Percentiles rank a stretch among this genome's conserved stretches.
Conservation (phyloP, 345 rosid species). For the Populus pruinosa region DNA sequence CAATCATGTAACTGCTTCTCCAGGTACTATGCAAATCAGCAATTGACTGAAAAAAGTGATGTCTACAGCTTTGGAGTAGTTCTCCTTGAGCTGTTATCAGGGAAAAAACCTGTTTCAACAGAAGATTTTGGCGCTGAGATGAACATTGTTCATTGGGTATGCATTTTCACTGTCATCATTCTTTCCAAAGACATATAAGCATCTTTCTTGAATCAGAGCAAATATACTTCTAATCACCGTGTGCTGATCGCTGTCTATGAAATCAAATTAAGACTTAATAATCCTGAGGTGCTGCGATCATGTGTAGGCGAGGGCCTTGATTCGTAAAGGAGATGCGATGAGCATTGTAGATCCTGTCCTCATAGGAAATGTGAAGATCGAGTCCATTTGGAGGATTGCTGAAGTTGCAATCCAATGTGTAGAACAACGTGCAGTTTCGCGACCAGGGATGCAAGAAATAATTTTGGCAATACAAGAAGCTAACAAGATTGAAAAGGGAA, state of each 20-base stretch:
- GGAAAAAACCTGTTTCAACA: conserved; percentile 75
- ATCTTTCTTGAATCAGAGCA: background rate
- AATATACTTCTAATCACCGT: background rate
- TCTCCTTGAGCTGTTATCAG: conserved; percentile 87
- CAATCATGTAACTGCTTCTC: background rate
- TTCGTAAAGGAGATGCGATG: conserved; percentile 68
- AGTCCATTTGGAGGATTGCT: conserved; percentile 86
- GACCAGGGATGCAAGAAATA: conserved; percentile 92
- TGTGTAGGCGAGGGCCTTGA: conserved; percentile 77
- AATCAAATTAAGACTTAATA: background rate
- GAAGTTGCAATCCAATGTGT: conserved; percentile 89
- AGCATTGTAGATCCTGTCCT: conserved; percentile 72
- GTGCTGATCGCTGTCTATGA: background rate
- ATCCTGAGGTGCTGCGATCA: background rate
- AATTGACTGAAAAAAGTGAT: conserved; percentile 91
- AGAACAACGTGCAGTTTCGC: conserved; percentile 53
- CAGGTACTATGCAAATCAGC: conserved; percentile 92
- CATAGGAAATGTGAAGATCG: conserved; percentile 57
- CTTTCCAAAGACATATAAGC: conserved; percentile 1
- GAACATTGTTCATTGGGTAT: conserved; percentile 95
- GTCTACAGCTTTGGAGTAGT: conserved; percentile 98
- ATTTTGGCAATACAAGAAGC: conserved; percentile 84
- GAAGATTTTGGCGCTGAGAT: conserved; percentile 84
- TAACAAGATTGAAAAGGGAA: conserved; percentile 63
- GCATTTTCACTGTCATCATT: conserved; percentile 1